These are phyloP conservation scores for Trichoderma sp. DNA, from an alignment of 2,329 filamentous ascomycete species.

Conservation along the genomic window DNA sequence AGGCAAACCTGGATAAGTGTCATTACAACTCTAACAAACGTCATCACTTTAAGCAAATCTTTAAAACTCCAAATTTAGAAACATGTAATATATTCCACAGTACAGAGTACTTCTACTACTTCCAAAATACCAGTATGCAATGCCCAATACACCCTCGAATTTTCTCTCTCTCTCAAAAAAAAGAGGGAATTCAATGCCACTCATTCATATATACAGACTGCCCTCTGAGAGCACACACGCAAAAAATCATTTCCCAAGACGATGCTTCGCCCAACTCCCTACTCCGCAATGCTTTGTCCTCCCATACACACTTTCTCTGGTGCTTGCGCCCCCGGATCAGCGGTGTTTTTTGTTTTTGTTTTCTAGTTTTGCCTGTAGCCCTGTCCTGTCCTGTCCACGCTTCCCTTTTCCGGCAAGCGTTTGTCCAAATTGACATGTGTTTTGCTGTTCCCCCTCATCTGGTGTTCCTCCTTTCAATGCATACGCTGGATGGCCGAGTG, in stretches of 20 bases:
- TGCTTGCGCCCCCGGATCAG: conserved; percentile 8
- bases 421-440: background rate
- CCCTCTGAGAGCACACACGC: background rate
- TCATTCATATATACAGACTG: background rate
- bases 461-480: background rate
- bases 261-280: background rate
- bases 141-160: background rate
- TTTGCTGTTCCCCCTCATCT: background rate
- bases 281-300: conserved; percentile 8
- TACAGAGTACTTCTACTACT: background rate
- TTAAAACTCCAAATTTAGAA: background rate
- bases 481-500: background rate
- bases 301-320: background rate
- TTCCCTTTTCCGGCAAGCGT: background rate
- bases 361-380: background rate
- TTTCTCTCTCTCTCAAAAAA: background rate
- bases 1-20: background rate
- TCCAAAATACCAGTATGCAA: background rate
- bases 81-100: background rate
- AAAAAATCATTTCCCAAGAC: background rate
- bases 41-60: background rate
- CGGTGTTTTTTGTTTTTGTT: background rate
- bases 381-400: background rate
- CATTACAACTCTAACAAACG: background rate
- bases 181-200: background rate